Base-by-base conservation (phyloP, 176 grass and related monocot species). In the Zoysia japonica region DNA sequence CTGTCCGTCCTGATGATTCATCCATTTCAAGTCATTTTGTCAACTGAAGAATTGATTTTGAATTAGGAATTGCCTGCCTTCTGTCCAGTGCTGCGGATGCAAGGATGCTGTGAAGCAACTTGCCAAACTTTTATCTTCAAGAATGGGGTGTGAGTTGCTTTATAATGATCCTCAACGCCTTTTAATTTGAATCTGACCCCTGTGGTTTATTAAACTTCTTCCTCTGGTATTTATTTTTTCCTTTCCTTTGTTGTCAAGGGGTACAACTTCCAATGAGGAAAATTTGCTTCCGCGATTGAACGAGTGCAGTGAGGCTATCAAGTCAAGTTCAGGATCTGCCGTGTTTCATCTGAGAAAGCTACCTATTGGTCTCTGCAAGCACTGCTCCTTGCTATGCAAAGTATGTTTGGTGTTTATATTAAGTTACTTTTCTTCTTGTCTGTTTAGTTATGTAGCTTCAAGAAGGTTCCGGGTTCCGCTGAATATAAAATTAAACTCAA, bases 381-480 rank as follows among this genome's bases (percentile, higher is more conserved):
- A 98, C 16, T 92, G 96, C 28, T 83, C 96, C n/a, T 87, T 98
- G 78, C 88, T 98, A 11, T 93, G 94, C 63, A 98, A 98, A 85
- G 96, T 98, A 89, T 13, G 70, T 40, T 64, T 37, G 7, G 56
- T 61, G 11, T 65, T 70, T 83, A 36, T 61, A 60, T 60, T 50
- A 28, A 28, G n/a, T 72, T 67, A 47, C 11, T 41, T 66, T 3
- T 51, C 61, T 59, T n/a, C 19, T 68, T 89, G 61, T 72, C 8
- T 28, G 28, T 28, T 28, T 28, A 28, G 28, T 28, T 28, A 28
- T 28, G 28, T 28, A 28, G 28, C 28, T 28, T 28, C 28, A 28
- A 28, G 28, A 28, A 28, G 28, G 28, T 28, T 28, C 28, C 28
- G 28, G 28, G 28, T 28, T 28, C 28, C 28, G 28, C 0, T 28